Percentiles rank a stretch among this genome's conserved stretches.
phyloP scores from a whole-genome alignment of 75 land plant species.

The Isoetes taiwanensis region DNA sequence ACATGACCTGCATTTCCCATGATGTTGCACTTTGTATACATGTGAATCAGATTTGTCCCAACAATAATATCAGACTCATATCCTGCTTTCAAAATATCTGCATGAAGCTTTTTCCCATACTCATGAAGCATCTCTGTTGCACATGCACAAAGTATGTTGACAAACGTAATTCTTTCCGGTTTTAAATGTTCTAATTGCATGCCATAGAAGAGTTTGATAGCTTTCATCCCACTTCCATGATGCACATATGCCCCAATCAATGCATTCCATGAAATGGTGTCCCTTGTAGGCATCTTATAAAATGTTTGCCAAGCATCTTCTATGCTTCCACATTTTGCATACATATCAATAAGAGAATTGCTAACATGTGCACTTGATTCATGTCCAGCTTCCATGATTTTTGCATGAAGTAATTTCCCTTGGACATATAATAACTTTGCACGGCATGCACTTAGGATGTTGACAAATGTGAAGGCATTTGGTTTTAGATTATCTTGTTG shows the following conservation, averaged over 20 bases:
- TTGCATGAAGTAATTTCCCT: no score
- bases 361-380: slow-evolving; percentile 15
- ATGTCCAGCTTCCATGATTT: no score
- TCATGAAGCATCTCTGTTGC: slow-evolving; percentile 17
- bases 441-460: no score
- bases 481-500: no score
- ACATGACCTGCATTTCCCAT: no score
- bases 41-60: no score
- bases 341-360: slow-evolving; percentile 46
- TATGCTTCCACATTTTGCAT: slow-evolving; percentile 47
- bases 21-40: no score
- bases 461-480: no score
- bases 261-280: slow-evolving; percentile 32
- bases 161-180: slow-evolving; percentile 22
- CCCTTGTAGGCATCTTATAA: slow-evolving; percentile 17
- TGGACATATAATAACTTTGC: no score
- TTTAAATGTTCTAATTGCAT: slow-evolving; percentile 11
- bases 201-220: slow-evolving; percentile 6
- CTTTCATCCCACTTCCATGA: slow-evolving; percentile 12
- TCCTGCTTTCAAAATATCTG: no score
- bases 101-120: slow-evolving; percentile 18
- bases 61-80: no score
- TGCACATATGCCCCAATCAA: slow-evolving; percentile 24
- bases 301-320: slow-evolving; percentile 34
- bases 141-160: slow-evolving; percentile 21